Evolutionary conservation across 371 early-diverging fungal species (phyloP), one percentile per base, ranked within the genome.

Genomic region (Mortierella sp.): DNA sequence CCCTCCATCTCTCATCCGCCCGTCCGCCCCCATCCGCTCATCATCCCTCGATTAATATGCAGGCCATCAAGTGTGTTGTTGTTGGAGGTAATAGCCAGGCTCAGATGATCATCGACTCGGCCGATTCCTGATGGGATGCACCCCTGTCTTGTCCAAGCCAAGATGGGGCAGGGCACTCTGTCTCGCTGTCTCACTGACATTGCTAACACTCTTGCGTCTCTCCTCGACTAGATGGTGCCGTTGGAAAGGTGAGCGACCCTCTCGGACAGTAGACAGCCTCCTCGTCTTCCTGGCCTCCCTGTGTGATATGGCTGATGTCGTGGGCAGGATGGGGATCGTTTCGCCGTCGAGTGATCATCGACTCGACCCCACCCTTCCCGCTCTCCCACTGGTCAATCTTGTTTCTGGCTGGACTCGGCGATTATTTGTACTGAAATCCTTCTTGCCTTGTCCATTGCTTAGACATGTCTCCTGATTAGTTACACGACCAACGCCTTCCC

Each of bases 401-500:
- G 19, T 9, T 27, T 5, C 25, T 48, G 6, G 13, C 49, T 16
- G 22, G 49, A 49, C 7, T 25, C 49, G 13, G 16, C 27, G 49
- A 49, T 25, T 49, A 49, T 25, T 49, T 22, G 22, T 25, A 49
- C 34, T 43, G 14, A 19, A 5, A 43, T 28, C 50, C 29, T 9
- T 28, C 9, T 54, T 28, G 17, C 9, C 48, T 24, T 34, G 4
- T 34, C 34, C 34, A 4, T 34, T 10, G 34, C 34, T n/a, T 97
- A 97, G 85, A 97, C 98, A 14, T 97, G 98, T 81, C 87, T 96
- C 43, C 84, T 98, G 60, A 96, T 97, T 80, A 90, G 90, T 72
- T 98, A 97, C 83, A 96, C 96, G 43, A 95, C 96, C 64, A 96
- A 97, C 83, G 96, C 96, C 25, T 98, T 97, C 86, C 97, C 97